Evolutionary conservation across 257 asterid genomes (phyloP), one percentile per base, ranked within the genome.

Genomic region (Cordia subcordata): DNA sequence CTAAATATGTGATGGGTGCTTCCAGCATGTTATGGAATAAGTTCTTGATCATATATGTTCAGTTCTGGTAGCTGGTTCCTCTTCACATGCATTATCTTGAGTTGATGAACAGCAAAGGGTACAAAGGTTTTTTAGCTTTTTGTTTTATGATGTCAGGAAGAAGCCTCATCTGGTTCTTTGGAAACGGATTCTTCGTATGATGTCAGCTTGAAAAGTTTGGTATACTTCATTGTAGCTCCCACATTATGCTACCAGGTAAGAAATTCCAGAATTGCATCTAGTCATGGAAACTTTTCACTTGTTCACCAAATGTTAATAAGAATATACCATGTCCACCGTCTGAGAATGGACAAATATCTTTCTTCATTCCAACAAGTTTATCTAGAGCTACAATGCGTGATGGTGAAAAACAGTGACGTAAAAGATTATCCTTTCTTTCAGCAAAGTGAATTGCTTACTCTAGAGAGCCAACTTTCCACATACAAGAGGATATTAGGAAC

Each of bases 161-260:
- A 81, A 61, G 67, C 75, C 33, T 61, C 72, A 47, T 82, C 91
- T 63, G 72, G 68, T 59, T 77, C 75, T 69, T 77, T 82, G 77
- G 72, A 74, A 75, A 62, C 74, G 71, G 91, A 77, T 64, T 78
- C 71, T 77, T 72, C 82, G 12, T 79, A 80, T 54, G 79, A 76
- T 71, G 83, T 85, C 38, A 79, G 73, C 75, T 81, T 93, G 78
- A 79, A 78, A 84, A 82, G 93, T 79, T 71, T 93, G 72, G 86
- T 46, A 45, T 93, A 93, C 81, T 89, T 93, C 79, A 77, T 89
- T 92, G 79, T 86, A 68, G 96, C 99, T 70, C 99, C 99, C 44
- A 93, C 99, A 18, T 69, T 93, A 57, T 93, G 99, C 74, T 93
- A 89, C 77, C 99, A 93, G 96, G 99, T 93, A 79, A 61, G 56